Evolutionary conservation across 305 asterid genomes (phyloP).

Genomic region (Lippia alba): DNA sequence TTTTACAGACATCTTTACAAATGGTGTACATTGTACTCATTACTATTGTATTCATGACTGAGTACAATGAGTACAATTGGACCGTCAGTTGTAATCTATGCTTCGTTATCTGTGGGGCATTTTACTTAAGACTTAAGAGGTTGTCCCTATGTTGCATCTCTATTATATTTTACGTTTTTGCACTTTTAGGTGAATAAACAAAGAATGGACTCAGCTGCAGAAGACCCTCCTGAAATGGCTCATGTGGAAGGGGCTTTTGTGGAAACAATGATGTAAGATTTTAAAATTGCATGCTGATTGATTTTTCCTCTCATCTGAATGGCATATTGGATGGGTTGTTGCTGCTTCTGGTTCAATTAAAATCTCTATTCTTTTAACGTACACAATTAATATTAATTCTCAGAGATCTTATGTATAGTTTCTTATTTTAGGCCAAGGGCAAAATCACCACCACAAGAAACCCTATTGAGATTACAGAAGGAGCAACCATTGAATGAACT

Average conservation of each 20-base stretch:
- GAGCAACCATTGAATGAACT: conserved; percentile 70
- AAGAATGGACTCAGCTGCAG: conserved; percentile 75
- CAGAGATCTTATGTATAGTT: conserved; percentile 33
- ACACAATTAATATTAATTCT: conserved; percentile 15
- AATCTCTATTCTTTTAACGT: conserved; percentile 18
- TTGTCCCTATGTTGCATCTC: conserved; percentile 1
- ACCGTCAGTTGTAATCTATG: conserved; percentile 11
- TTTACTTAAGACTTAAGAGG: background rate
- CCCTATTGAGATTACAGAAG: conserved; percentile 78
- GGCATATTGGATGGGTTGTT: conserved; percentile 30
- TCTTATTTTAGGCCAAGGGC: conserved; percentile 68
- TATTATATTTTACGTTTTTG: conserved; percentile 23
- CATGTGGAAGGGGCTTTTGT: conserved; percentile 96
- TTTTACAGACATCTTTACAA: conserved; percentile 23
- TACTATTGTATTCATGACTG: background rate
- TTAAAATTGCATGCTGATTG: conserved; percentile 1
- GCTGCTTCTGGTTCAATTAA: conserved; percentile 20
- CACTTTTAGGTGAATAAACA: conserved; percentile 75
- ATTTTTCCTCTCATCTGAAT: conserved; percentile 30
- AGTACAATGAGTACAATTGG: conserved; percentile 8
- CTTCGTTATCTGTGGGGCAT: conserved; percentile 7
- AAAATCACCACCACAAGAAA: conserved; percentile 88
- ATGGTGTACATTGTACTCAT: background rate
- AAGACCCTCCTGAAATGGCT: conserved; percentile 75
- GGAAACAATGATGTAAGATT: conserved; percentile 83